A percentile compares a stretch with the other conserved stretches of the same genome.
phyloP scores from a whole-genome alignment of 345 rosid genomes.

The Populus tremula region DNA sequence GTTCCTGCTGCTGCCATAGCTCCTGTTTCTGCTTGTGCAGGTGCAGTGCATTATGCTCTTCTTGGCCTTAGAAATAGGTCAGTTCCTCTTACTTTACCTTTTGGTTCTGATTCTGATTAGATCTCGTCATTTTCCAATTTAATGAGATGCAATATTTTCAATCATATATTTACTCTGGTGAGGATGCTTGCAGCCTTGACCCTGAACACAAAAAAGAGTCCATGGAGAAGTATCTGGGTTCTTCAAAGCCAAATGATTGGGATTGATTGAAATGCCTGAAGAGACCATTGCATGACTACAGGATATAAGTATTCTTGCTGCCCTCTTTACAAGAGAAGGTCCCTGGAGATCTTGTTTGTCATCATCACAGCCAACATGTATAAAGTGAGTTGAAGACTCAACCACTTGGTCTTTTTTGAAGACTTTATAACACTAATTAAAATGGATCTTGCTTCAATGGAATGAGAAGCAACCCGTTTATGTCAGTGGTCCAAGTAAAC shows the following conservation, averaged over 20 bases:
- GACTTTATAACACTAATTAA: not conserved
- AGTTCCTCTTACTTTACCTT: conserved; percentile 6
- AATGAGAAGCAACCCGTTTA: no score
- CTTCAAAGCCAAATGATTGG: conserved; percentile 39
- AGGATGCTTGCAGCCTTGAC: conserved; percentile 71
- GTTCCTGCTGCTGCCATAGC: conserved; percentile 95
- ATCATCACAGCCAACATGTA: not conserved
- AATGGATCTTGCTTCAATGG: not conserved
- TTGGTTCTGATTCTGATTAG: not conserved
- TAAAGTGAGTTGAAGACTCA: conserved; percentile 15
- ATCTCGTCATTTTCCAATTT: not conserved
- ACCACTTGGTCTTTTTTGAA: not conserved
- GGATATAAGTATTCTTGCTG: not conserved
- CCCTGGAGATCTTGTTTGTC: not conserved
- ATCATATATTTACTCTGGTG: conserved; percentile 11
- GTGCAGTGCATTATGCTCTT: conserved; percentile 71
- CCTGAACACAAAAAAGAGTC: conserved; percentile 94
- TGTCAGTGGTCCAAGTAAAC: no score
- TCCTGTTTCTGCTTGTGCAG: conserved; percentile 82
- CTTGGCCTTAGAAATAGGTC: conserved; percentile 93
- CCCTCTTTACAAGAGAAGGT: not conserved
- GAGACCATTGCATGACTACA: not conserved
- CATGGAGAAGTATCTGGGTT: conserved; percentile 93
- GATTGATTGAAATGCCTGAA: conserved; percentile 17
- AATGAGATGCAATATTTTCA: not conserved